phyloP scores from a whole-genome alignment of 768 basidiomycete species.

The Collybia mongolica region DNA sequence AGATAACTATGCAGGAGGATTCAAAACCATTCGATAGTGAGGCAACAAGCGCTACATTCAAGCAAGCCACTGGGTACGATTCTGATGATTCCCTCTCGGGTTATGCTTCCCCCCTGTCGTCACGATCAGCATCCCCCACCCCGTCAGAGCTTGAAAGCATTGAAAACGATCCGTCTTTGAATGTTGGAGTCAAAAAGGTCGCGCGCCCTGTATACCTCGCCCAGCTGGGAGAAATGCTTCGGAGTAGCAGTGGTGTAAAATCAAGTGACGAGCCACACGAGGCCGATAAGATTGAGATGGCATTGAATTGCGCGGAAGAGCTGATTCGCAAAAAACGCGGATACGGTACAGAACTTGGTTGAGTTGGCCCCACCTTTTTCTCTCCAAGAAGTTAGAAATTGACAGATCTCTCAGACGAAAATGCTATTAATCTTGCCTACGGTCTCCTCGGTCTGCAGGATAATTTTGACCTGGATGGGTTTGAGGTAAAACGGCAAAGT shows the following conservation, averaged over 20 bases:
- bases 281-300: conserved; percentile 80
- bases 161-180: conserved; percentile 82
- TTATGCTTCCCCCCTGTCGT: conserved; percentile 65
- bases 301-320: conserved; percentile 74
- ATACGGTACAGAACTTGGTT: conserved; percentile 90
- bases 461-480: conserved; percentile 80
- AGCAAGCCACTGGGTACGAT: conserved; percentile 44
- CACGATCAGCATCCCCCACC: conserved; percentile 79
- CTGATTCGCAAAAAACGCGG: conserved; percentile 80
- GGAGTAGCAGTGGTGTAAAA: conserved; percentile 50
- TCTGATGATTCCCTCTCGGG: conserved; percentile 87
- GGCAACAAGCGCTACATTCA: conserved; percentile 20
- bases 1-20: neutral
- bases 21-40: conserved; percentile 2
- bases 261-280: conserved; percentile 59
- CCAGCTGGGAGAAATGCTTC: conserved; percentile 79
- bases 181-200: conserved; percentile 66
- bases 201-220: conserved; percentile 86
- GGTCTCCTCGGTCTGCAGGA: conserved; percentile 74
- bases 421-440: conserved; percentile 79
- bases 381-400: neutral
- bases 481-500: conserved; percentile 73
- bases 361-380: conserved; percentile 20
- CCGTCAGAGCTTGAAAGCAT: conserved; percentile 80
- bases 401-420: conserved; percentile 63